These are phyloP conservation scores for Neotropicomus parvogracilis DNA, from an alignment of 1,284 basidiomycete species.

Conservation along the genomic window DNA sequence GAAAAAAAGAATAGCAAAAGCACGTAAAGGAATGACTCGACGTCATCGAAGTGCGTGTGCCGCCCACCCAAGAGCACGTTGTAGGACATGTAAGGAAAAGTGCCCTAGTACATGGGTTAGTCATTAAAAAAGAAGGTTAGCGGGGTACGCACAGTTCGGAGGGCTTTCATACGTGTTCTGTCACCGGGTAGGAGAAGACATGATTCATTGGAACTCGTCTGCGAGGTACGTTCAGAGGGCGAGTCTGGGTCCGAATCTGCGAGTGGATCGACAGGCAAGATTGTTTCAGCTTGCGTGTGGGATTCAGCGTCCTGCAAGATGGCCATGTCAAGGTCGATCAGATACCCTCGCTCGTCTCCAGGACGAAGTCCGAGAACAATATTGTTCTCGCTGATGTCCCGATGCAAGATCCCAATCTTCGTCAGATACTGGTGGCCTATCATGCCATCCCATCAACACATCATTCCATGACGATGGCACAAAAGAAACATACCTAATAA, in stretches of 20 bases:
- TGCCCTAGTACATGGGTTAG: background rate
- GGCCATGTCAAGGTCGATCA: constrained; percentile 10
- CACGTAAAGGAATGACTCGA: constrained; percentile 17
- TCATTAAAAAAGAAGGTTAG: background rate
- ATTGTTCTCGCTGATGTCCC: constrained; percentile 22
- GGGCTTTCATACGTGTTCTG: background rate
- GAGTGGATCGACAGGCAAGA: no score
- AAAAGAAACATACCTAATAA: constrained; percentile 4
- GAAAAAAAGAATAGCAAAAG: constrained; percentile 2
- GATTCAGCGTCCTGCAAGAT: background rate
- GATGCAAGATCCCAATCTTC: constrained; percentile 9
- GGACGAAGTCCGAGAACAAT: constrained; percentile 13
- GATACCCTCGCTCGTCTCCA: constrained; percentile 8
- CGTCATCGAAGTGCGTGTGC: constrained; percentile 10
- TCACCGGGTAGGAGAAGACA: no score
- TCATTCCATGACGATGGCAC: no score
- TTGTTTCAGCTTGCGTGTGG: background rate
- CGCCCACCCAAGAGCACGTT: background rate
- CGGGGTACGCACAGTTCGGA: background rate
- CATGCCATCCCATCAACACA: background rate
- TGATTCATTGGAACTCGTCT: no score
- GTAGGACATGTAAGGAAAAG: constrained; percentile 10
- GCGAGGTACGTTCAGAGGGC: no score
- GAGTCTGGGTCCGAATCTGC: no score
- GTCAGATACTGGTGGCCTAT: constrained; percentile 19